A percentile compares a stretch with the other conserved stretches of the same genome.
Conservation (phyloP, 1,139 yeast species). For the Suhomyces ambrosiae region DNA sequence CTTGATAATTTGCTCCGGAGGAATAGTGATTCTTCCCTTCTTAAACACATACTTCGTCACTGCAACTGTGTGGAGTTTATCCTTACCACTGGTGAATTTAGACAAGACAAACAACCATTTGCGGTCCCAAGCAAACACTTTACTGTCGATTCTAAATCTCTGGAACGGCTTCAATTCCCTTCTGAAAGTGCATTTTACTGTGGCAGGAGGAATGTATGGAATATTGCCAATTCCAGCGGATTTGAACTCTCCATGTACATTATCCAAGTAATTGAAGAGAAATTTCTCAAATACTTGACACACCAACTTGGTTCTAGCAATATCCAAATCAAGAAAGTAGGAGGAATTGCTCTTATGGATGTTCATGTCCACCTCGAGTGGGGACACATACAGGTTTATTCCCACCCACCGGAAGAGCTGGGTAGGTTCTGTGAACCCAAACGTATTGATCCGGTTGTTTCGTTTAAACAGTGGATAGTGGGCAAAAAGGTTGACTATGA, state of each 20-base stretch:
- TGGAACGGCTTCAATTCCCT: conserved; percentile 73
- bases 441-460: conserved; percentile 35
- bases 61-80: conserved; percentile 57
- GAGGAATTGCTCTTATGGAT: conserved; percentile 87
- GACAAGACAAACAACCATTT: conserved; percentile 82
- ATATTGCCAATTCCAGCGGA: conserved; percentile 29
- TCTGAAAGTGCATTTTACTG: conserved; percentile 66
- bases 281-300: conserved; percentile 54
- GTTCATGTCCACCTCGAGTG: conserved; percentile 82
- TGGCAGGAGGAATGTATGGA: conserved; percentile 80
- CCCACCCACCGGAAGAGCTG: conserved; percentile 49
- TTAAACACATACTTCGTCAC: conserved; percentile 77
- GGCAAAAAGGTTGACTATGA: conserved; percentile 41
- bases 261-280: conserved; percentile 41
- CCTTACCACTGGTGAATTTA: conserved; percentile 51
- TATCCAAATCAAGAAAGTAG: conserved; percentile 81
- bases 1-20: conserved; percentile 60
- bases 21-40: conserved; percentile 72
- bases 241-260: conserved; percentile 41
- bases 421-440: conserved; percentile 28
- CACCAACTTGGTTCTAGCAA: conserved; percentile 70
- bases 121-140: conserved; percentile 80
- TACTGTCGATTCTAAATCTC: conserved; percentile 54
- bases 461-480: conserved; percentile 29
- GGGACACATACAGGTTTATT: conserved; percentile 63